A percentile compares a stretch with the other conserved stretches of the same genome.
Conservation (phyloP, 345 rosid genomes). For the Jatropha curcas region DNA sequence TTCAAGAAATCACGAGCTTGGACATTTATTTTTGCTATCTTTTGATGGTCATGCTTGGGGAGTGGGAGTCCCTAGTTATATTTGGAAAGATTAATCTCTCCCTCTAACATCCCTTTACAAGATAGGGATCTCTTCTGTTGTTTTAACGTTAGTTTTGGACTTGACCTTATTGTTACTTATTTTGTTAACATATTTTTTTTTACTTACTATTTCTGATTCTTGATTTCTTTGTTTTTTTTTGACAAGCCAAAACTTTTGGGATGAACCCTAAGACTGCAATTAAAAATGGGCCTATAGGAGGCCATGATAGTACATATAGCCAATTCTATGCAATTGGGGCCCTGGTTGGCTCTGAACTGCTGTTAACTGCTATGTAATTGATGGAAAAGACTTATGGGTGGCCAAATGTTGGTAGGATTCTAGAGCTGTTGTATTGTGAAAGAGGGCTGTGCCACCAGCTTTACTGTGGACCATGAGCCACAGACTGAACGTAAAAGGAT, state of each 20-base stretch:
- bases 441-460: slow-evolving; percentile 57
- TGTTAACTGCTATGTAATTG: slow-evolving; percentile 60
- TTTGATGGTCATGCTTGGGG: slow-evolving; percentile 65
- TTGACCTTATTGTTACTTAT: not conserved
- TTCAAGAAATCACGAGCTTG: slow-evolving; percentile 49
- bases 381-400: slow-evolving; percentile 61
- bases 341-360: slow-evolving; percentile 70
- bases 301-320: slow-evolving; percentile 50
- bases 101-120: slow-evolving; percentile 48
- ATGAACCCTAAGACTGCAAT: slow-evolving; percentile 46
- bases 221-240: not conserved
- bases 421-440: slow-evolving; percentile 56
- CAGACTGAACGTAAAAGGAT: slow-evolving; percentile 45
- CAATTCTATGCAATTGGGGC: slow-evolving; percentile 52
- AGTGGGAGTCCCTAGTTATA: slow-evolving; percentile 54
- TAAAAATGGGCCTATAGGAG: slow-evolving; percentile 46
- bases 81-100: slow-evolving; percentile 54
- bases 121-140: slow-evolving; percentile 31
- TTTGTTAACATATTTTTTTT: not conserved
- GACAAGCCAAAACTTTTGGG: slow-evolving; percentile 52
- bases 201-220: not conserved
- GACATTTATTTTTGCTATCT: slow-evolving; percentile 57
- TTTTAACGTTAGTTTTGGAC: not conserved
- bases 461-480: slow-evolving; percentile 59
- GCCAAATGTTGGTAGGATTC: slow-evolving; percentile 67